Evolutionary conservation across 352 stramenopile species (phyloP).

Genomic region (Globisporangium yorkense): DNA sequence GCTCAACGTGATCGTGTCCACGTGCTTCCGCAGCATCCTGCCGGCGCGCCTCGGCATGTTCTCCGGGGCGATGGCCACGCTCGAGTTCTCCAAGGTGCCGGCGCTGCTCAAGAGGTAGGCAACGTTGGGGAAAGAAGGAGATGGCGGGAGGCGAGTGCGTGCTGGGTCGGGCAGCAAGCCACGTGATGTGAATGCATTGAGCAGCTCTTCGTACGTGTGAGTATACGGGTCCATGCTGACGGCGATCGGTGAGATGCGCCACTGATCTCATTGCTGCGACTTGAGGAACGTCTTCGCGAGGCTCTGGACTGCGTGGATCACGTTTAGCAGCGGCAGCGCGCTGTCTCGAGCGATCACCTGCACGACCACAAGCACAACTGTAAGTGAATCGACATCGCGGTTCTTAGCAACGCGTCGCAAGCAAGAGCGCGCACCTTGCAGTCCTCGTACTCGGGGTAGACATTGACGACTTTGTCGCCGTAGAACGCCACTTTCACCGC

Average conservation of each 20-base stretch:
- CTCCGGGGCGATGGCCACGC: slow-evolving; percentile 29
- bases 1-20: slow-evolving; percentile 27
- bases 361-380: neutral
- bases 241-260: no score
- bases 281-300: slow-evolving; percentile 18
- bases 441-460: slow-evolving; percentile 80
- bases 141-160: neutral
- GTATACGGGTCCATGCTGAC: neutral
- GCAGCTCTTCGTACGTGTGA: neutral
- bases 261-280: neutral
- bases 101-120: slow-evolving; percentile 18
- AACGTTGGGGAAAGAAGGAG: neutral
- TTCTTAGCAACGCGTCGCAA: neutral
- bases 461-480: slow-evolving; percentile 47
- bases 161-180: no score
- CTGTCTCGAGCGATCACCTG: slow-evolving; percentile 38
- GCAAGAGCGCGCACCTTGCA: slow-evolving; percentile 44
- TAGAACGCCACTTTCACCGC: slow-evolving; percentile 59
- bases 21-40: slow-evolving; percentile 26
- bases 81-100: slow-evolving; percentile 21
- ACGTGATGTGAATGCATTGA: neutral
- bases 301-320: slow-evolving; percentile 52
- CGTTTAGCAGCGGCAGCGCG: slow-evolving; percentile 36
- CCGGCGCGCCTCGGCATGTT: slow-evolving; percentile 31
- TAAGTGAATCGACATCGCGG: neutral